These are phyloP conservation scores for Phytophthora agathidicida DNA, from an alignment of 352 stramenopile genomes.

Conservation along the genomic window DNA sequence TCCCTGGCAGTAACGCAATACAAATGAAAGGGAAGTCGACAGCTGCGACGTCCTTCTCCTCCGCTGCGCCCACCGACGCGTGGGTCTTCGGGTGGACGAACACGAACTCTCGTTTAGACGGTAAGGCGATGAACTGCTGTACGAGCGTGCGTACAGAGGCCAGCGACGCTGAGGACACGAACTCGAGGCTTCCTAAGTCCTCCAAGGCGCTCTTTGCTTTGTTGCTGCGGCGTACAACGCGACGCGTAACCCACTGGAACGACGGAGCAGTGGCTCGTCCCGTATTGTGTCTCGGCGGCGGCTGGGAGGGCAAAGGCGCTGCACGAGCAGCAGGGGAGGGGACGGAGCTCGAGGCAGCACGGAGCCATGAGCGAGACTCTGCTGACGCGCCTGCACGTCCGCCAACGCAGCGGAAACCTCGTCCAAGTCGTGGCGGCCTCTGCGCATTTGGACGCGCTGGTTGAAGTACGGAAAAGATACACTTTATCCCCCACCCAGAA, in stretches of 20 bases:
- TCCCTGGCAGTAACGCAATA: conserved; percentile 12
- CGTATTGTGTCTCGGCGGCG: background rate
- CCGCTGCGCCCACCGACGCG: background rate
- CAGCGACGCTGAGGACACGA: conserved; percentile 20
- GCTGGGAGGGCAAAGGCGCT: background rate
- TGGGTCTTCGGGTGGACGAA: conserved; percentile 27
- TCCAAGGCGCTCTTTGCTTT: conserved; percentile 4
- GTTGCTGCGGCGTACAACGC: conserved; percentile 16
- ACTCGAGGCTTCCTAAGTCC: conserved; percentile 17
- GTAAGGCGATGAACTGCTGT: conserved; percentile 20
- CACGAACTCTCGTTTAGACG: conserved; percentile 9
- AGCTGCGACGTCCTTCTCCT: conserved; percentile 6
- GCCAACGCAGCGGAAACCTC: conserved; percentile 13
- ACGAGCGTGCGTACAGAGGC: conserved; percentile 10
- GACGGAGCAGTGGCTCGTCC: background rate
- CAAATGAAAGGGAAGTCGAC: conserved; percentile 10
- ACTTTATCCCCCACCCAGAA: too few relatives aligned
- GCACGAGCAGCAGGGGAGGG: background rate
- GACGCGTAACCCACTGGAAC: conserved; percentile 20
- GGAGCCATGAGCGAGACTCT: conserved; percentile 13
- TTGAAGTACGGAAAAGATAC: conserved; percentile 8
- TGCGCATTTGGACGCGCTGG: conserved; percentile 8
- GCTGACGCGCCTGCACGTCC: conserved; percentile 24
- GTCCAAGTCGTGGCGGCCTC: conserved; percentile 14
- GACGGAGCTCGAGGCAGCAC: conserved; percentile 1